Base-by-base conservation (phyloP, 176 grass and related monocot species). In the Metroxylon sagu region DNA sequence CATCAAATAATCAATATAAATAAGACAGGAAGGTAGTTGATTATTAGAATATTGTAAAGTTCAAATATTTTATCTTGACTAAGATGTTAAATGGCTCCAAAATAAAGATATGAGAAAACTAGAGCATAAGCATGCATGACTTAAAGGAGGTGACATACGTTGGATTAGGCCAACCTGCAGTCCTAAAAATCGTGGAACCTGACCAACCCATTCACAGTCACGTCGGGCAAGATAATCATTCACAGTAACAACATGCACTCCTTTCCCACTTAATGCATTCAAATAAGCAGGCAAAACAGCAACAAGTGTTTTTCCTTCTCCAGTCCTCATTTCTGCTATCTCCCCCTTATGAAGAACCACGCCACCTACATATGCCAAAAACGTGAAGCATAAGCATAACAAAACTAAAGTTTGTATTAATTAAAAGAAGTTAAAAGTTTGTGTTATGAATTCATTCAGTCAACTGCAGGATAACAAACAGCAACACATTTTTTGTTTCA, bases 181-280 rank as follows among this genome's bases (percentile, higher is more conserved):
- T 57, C 92, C 92, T 26, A 96, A 72, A 74, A 96, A 96, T 71
- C 87, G 79, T 27, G 87, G 92, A 76, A 96, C 86, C 79, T 96
- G 92, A 61, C 92, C 92, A 62, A 96, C 92, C 92, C 92, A 96
- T 72, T 96, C 92, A 79, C 92, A 90, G 57, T 96, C 92, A 71
- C 92, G 86, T 62, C 92, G 81, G 17, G 92, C 92, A 43, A 97
- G 83, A 53, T 96, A 96, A 85, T 96, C 92, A 74, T 97, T 97
- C 74, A 97, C 93, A 30, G 93, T 97, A 54, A 91, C 87, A 64
- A 91, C 76, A 83, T 97, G 93, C 21, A 97, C 93, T 66, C 87
- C 87, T 80, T 97, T 91, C 57, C 93, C 93, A 43, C 83, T 83
- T 48, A 97, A 77, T 53, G 93, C 87, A 83, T 97, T 97, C 77